Base-by-base conservation (phyloP, 805 yeast species). In the Saturnispora halmiae region DNA sequence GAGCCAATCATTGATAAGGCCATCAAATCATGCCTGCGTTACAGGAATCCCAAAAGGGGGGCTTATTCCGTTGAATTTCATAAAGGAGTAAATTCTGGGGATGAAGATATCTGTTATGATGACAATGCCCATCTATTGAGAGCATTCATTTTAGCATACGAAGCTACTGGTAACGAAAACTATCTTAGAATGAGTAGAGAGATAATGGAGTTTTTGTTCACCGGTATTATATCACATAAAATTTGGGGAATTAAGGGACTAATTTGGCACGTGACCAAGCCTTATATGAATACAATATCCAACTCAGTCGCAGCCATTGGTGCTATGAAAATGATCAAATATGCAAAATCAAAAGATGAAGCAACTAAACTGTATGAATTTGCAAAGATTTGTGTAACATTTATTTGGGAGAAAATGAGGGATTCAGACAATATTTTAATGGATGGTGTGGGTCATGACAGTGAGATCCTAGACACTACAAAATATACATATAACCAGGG, bases 111-210 rank as follows among this genome's bases (percentile, higher is more conserved):
- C 31, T 79, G 79, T 56, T 76, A 76, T 46, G 86, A 80, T 52
- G 88, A 80, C 52, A 82, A 79, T 53, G 88, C 87, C 2, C 88
- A 80, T 54, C 75, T 79, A 11, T 79, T 82, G 13, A 66, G 77
- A 50, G 80, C 79, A 3, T 64, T 77, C 49, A 61, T 81, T 43
- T 69, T 77, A 3, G 82, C 83, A 2, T 79, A 75, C 52, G 86
- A 79, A 51, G 83, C 76, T 19, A 77, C 85, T 1, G 72, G 71
- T 2, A 72, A 78, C 46, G 61, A 61, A 48, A 61, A 62, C 34
- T 75, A 65, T 52, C 61, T 80, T 45, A 75, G 71, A 48, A 64
- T 65, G 48, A 82, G 77, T 6, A 64, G 74, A 37, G 81, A 75
- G 47, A 63, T 77, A 49, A 77, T 72, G 42, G 56, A 75, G 31